Conservation (phyloP, 495 filamentous ascomycete genomes). For the Aspergillus diversus region DNA sequence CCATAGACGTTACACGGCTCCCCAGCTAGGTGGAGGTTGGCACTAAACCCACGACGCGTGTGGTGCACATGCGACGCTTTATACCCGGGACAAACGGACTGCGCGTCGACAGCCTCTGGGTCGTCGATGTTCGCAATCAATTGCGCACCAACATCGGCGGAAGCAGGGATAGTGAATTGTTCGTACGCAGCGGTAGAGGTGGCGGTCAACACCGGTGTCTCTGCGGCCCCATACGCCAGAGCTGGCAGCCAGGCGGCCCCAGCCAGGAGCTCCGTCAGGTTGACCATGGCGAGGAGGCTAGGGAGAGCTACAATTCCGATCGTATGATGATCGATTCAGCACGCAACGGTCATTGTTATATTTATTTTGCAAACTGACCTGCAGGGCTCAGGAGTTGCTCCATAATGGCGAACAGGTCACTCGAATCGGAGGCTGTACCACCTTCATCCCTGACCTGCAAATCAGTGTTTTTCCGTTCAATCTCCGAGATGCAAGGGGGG, state of each 20-base stretch:
- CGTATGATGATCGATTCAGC: conserved; percentile 8
- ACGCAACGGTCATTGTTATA: not conserved
- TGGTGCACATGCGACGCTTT: conserved; percentile 54
- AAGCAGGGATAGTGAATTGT: conserved; percentile 61
- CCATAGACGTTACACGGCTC: conserved; percentile 64
- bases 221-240: conserved; percentile 33
- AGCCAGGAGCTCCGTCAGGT: conserved; percentile 30
- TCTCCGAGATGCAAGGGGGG: conserved; percentile 15
- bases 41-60: conserved; percentile 52
- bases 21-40: conserved; percentile 57
- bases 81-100: conserved; percentile 69
- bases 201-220: conserved; percentile 17
- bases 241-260: conserved; percentile 34
- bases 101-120: conserved; percentile 70
- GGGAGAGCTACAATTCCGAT: conserved; percentile 6
- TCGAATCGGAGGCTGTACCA: conserved; percentile 15
- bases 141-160: conserved; percentile 57
- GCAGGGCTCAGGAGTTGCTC: not conserved
- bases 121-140: conserved; percentile 73
- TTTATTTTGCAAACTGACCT: conserved; percentile 7
- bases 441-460: not conserved
- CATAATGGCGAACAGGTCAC: conserved; percentile 1
- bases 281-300: conserved; percentile 32
- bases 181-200: conserved; percentile 23
- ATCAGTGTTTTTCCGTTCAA: conserved; percentile 17